A percentile compares a stretch with the other conserved stretches of the same genome.
These are phyloP conservation scores for Lizonia empirigonia DNA, from an alignment of 2,329 filamentous ascomycete species.

Conservation along the genomic window DNA sequence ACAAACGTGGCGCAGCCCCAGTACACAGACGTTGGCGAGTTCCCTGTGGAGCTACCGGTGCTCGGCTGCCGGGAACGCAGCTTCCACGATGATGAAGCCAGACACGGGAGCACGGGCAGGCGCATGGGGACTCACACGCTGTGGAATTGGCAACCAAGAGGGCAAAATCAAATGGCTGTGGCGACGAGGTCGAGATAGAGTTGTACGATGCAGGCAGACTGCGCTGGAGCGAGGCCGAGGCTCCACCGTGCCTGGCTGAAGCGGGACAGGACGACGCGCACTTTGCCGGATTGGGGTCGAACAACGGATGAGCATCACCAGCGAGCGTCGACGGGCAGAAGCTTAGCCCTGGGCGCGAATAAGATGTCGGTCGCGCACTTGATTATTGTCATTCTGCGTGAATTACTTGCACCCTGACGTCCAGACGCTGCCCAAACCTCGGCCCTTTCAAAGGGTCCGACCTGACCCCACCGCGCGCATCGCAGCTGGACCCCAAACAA, in stretches of 20 bases:
- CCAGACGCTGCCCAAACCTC: neutral
- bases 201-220: constrained; percentile 5
- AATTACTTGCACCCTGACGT: neutral
- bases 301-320: constrained; percentile 7
- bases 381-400: neutral
- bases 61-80: constrained; percentile 1
- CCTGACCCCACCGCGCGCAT: constrained; percentile 11
- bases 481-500: constrained; percentile 25
- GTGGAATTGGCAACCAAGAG: neutral
- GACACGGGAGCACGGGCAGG: neutral
- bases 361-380: neutral
- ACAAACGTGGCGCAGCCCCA: constrained; percentile 27
- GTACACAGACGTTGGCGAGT: constrained; percentile 6
- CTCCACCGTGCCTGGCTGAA: constrained; percentile 10
- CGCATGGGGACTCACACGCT: neutral
- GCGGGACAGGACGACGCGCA: neutral
- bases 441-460: constrained; percentile 16
- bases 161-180: neutral
- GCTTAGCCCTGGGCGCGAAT: neutral
- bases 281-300: constrained; percentile 6
- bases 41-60: neutral
- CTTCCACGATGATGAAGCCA: neutral
- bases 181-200: constrained; percentile 13
- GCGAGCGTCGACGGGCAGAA: neutral
- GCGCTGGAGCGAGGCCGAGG: constrained; percentile 12